A percentile compares a stretch with the other conserved stretches of the same genome.
phyloP scores from a whole-genome alignment of 768 basidiomycete genomes.

The Lentinula sp. region DNA sequence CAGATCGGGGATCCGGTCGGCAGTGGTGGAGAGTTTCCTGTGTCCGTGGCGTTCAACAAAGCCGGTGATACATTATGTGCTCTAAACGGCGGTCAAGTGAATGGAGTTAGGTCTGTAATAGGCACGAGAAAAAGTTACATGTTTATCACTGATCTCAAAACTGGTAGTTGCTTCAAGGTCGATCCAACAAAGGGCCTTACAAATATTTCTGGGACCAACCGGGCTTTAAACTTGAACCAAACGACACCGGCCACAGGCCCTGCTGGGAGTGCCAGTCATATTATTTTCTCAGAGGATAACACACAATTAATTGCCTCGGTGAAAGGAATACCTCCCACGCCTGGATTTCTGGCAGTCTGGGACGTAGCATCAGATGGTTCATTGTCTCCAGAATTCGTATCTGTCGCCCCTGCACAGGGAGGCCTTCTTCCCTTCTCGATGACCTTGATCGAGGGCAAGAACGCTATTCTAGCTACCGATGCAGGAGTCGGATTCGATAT shows the following conservation, averaged over 20 bases:
- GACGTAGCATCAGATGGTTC: constrained; percentile 37
- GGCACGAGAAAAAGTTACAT: not conserved
- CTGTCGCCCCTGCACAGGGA: constrained; percentile 27
- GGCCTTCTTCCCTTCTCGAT: constrained; percentile 47
- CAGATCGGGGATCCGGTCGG: constrained; percentile 27
- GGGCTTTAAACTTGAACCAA: constrained; percentile 40
- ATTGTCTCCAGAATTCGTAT: constrained; percentile 33
- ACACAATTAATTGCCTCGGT: constrained; percentile 39
- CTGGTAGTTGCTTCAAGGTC: constrained; percentile 34
- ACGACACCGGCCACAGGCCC: constrained; percentile 47
- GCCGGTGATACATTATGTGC: constrained; percentile 24
- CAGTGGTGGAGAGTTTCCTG: constrained; percentile 32
- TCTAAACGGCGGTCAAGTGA: constrained; percentile 27
- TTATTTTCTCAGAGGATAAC: constrained; percentile 41
- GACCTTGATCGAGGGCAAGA: constrained; percentile 32
- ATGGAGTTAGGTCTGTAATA: constrained; percentile 25
- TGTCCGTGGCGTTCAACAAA: constrained; percentile 26
- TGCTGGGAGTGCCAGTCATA: constrained; percentile 31
- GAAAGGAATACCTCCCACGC: constrained; percentile 40
- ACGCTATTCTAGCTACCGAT: constrained; percentile 34
- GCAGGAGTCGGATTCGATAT: constrained; percentile 33
- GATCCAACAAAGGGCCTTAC: constrained; percentile 34
- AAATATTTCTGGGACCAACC: constrained; percentile 32
- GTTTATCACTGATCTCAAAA: not conserved
- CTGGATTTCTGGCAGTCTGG: constrained; percentile 47